Evolutionary conservation across 2,329 filamentous ascomycete genomes (phyloP).

Genomic region (Fusarium euwallaceae): DNA sequence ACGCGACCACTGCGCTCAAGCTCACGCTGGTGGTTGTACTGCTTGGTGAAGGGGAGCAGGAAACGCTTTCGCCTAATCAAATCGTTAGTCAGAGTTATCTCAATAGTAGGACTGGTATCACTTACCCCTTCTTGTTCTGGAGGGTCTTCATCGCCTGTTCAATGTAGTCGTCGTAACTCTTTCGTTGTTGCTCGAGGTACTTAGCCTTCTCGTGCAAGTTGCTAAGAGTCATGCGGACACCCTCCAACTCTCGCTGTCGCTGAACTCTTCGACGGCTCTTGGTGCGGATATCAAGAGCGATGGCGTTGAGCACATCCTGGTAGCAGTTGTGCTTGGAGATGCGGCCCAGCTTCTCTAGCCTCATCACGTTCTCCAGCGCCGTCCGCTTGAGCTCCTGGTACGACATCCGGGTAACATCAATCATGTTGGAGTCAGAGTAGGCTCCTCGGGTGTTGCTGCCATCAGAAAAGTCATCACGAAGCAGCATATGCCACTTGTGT

Average conservation of each 20-base stretch:
- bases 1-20: conserved; percentile 92
- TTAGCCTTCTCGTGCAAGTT: conserved; percentile 88
- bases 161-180: conserved; percentile 99
- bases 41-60: conserved; percentile 95
- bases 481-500: conserved; percentile 83
- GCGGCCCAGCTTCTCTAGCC: conserved; percentile 86
- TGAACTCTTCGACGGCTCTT: conserved; percentile 95
- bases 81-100: conserved; percentile 30
- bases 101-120: conserved; percentile 9
- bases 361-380: conserved; percentile 93
- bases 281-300: conserved; percentile 95
- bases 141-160: conserved; percentile 98
- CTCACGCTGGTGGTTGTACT: conserved; percentile 98
- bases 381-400: conserved; percentile 95
- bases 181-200: conserved; percentile 94
- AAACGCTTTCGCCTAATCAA: conserved; percentile 86
- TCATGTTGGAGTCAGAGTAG: conserved; percentile 90
- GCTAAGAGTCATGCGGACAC: conserved; percentile 79
- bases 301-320: conserved; percentile 97
- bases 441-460: conserved; percentile 79
- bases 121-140: conserved; percentile 93
- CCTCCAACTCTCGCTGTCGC: conserved; percentile 89
- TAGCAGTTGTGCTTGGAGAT: conserved; percentile 94
- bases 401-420: conserved; percentile 89
- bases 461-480: conserved; percentile 83